Percentiles rank a stretch among this genome's conserved stretches.
Conservation (phyloP, 225 moss, liverwort and hornwort species). For the Asterella californica region DNA sequence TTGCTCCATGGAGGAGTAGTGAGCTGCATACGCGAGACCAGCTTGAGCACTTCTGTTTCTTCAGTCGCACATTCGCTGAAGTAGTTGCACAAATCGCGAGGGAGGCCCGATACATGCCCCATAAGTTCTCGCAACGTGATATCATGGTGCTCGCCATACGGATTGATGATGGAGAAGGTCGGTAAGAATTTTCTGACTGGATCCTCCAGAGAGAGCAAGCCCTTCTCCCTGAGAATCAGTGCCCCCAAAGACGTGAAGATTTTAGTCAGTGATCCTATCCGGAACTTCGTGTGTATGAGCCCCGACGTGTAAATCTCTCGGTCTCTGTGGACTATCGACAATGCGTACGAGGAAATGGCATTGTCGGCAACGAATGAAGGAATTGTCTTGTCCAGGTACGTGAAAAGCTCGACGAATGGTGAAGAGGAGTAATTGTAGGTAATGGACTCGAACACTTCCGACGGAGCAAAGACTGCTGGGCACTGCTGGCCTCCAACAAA, state of each 20-base stretch:
- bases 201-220: slow-evolving; percentile 36
- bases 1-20: slow-evolving; percentile 37
- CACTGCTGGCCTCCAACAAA: not conserved
- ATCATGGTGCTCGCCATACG: slow-evolving; percentile 28
- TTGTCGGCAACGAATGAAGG: not conserved
- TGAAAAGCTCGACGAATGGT: not conserved
- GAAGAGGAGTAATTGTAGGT: slow-evolving; percentile 5
- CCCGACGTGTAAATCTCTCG: slow-evolving; percentile 27
- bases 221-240: slow-evolving; percentile 32
- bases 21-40: slow-evolving; percentile 37
- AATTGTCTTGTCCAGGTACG: not conserved
- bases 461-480: slow-evolving; percentile 6
- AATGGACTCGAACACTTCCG: not conserved
- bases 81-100: slow-evolving; percentile 19
- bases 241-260: slow-evolving; percentile 40
- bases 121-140: slow-evolving; percentile 41
- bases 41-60: slow-evolving; percentile 21
- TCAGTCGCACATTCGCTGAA: not conserved
- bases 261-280: slow-evolving; percentile 36
- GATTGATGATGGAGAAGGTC: slow-evolving; percentile 36
- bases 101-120: slow-evolving; percentile 36
- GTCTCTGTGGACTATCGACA: slow-evolving; percentile 28
- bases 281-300: slow-evolving; percentile 20
- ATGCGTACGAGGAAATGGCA: slow-evolving; percentile 2
- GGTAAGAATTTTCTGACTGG: slow-evolving; percentile 47